Evolutionary conservation across 2,329 filamentous ascomycete genomes (phyloP).

Genomic region (Apiospora rasikravindrae): DNA sequence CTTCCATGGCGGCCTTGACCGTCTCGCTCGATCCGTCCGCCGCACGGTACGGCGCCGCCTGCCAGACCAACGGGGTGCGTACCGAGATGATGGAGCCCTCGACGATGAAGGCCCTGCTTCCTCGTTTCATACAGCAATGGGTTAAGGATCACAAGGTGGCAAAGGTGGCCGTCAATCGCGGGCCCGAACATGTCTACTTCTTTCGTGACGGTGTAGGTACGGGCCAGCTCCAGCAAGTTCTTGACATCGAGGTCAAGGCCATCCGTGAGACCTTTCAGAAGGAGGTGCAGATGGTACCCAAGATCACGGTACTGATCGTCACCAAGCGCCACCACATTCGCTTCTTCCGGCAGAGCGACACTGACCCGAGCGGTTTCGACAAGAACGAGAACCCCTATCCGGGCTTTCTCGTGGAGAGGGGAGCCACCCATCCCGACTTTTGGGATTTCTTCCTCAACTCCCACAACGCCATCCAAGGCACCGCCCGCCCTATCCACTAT

Average conservation of each 20-base stretch:
- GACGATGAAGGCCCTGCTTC: conserved; percentile 71
- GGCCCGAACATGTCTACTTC: conserved; percentile 81
- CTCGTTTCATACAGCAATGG: conserved; percentile 70
- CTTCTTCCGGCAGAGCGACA: conserved; percentile 66
- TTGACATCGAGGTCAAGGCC: conserved; percentile 74
- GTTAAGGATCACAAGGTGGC: conserved; percentile 35
- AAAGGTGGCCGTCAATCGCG: conserved; percentile 50
- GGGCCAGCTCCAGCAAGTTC: conserved; percentile 80
- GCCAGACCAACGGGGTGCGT: conserved; percentile 82
- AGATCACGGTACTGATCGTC: conserved; percentile 82
- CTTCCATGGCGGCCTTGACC: conserved; percentile 88
- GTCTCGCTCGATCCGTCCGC: conserved; percentile 75
- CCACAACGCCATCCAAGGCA: conserved; percentile 85
- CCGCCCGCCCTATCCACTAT: conserved; percentile 92
- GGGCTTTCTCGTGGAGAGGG: conserved; percentile 84
- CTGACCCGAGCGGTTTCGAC: conserved; percentile 59
- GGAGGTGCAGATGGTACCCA: conserved; percentile 54
- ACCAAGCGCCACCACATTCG: conserved; percentile 95
- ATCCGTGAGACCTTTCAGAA: conserved; percentile 67
- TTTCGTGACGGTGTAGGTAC: conserved; percentile 93
- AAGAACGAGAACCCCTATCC: conserved; percentile 82
- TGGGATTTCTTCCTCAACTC: conserved; percentile 80
- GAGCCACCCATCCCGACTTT: conserved; percentile 88
- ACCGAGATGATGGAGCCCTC: conserved; percentile 75
- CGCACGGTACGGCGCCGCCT: conserved; percentile 76